Base-by-base conservation (phyloP, 1,139 yeast species). In the Protomyces inundatus region DNA sequence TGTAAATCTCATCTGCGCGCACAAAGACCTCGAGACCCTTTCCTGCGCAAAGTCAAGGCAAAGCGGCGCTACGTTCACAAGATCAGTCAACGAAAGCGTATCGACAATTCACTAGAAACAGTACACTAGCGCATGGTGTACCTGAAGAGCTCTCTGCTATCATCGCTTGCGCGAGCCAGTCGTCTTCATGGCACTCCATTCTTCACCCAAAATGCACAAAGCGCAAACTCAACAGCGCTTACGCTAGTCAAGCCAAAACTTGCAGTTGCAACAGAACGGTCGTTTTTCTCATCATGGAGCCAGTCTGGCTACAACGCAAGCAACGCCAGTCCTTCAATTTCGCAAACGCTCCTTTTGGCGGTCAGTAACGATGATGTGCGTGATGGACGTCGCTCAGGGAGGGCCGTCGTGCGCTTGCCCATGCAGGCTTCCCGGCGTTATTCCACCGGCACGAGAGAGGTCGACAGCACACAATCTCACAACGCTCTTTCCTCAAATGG, bases 31-130 rank as follows among this genome's bases (percentile, higher is more conserved):
- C 23, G 23, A 2, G 23, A 23, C 23, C 2, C 23, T 23, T 23
- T 23, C 23, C 23, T 23, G 23, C 23, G 23, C 23, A 23, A 23
- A 23, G 23, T 23, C 23, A 23, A 23, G 2, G 23, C 23, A 23
- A 23, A 23, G 23, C 23, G 23, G 23, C 23, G 23, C 23, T 23
- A 23, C 23, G 23, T 23, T 23, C 2, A 23, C 23, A 23, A 23
- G 23, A 23, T 23, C 23, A 23, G 23, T 1, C 23, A 23, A 23
- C 23, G 23, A 23, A 23, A 23, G 23, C 1, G 23, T 23, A 23
- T 23, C 23, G 23, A 2, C 23, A 23, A 2, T 62, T 34, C 40
- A 81, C 82, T 72, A 87, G 86, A 14, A 23, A 1, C 2, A 1
- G 32, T 32, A 16, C 37, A 14, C 53, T 32, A 5, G 35, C 30